Evolutionary conservation across 2,329 filamentous ascomycete species (phyloP).

Genomic region (Colletotrichum zoysiae): DNA sequence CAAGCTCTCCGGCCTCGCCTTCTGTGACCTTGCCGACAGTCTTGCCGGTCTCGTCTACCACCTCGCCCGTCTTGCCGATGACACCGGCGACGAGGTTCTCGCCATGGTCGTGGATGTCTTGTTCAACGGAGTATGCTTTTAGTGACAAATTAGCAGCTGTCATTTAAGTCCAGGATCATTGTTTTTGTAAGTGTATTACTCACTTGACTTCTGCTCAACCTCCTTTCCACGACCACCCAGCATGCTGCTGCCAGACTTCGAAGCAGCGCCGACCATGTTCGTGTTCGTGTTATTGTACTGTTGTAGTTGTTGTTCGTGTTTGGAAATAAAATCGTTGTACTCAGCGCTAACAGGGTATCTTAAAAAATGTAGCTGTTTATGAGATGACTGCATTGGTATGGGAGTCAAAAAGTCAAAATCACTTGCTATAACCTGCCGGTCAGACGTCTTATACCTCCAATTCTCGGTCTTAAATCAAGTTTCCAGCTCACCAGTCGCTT

Average conservation of each 20-base stretch:
- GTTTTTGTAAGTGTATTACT: constrained; percentile 40
- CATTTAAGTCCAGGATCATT: fast-evolving
- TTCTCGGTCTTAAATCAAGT: constrained; percentile 41
- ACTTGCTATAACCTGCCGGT: neutral
- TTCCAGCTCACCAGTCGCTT: constrained; percentile 30
- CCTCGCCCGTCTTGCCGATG: constrained; percentile 60
- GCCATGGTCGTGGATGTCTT: constrained; percentile 44
- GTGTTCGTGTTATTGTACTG: neutral
- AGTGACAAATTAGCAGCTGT: neutral
- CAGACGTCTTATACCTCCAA: constrained; percentile 42
- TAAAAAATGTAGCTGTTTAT: constrained; percentile 33
- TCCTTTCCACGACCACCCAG: constrained; percentile 50
- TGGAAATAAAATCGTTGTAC: constrained; percentile 27
- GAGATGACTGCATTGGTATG: constrained; percentile 37
- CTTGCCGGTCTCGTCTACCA: constrained; percentile 59
- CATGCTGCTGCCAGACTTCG: constrained; percentile 42
- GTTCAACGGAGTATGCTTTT: constrained; percentile 38
- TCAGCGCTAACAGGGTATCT: constrained; percentile 31
- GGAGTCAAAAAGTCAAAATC: constrained; percentile 14
- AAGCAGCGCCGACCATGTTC: constrained; percentile 39
- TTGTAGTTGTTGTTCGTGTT: constrained; percentile 39
- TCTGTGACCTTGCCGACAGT: constrained; percentile 57
- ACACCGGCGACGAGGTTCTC: constrained; percentile 56
- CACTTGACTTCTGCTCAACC: constrained; percentile 49
- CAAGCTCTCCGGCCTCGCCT: constrained; percentile 56